These are phyloP conservation scores for Flaveria trinervia DNA, from an alignment of 129 eudicot genomes.

Conservation along the genomic window DNA sequence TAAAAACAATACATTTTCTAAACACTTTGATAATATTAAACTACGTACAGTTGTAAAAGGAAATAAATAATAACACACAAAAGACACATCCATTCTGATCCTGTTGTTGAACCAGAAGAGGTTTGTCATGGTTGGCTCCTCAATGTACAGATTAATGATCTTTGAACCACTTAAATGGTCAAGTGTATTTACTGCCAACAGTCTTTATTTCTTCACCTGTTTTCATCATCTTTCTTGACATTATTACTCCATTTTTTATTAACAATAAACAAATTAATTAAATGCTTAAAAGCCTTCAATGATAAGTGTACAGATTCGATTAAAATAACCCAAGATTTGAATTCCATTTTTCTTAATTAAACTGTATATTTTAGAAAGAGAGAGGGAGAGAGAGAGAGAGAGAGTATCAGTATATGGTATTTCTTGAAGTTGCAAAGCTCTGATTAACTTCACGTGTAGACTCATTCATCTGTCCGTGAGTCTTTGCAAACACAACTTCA, in stretches of 20 bases:
- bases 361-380: constrained; percentile 6
- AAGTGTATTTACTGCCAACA: constrained; percentile 25
- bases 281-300: constrained; percentile 17
- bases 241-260: constrained; percentile 2
- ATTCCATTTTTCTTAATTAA: constrained; percentile 22
- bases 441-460: constrained; percentile 46
- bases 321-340: constrained; percentile 19
- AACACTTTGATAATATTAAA: too few relatives aligned
- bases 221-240: constrained; percentile 4
- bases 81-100: constrained; percentile 31
- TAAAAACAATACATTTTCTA: too few relatives aligned
- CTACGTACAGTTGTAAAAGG: neutral
- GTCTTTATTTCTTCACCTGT: constrained; percentile 40
- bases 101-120: constrained; percentile 29
- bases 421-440: constrained; percentile 45
- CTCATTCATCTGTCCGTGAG: constrained; percentile 34
- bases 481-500: constrained; percentile 29
- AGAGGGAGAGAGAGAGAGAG: constrained; percentile 24
- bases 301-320: constrained; percentile 3
- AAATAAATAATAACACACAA: constrained; percentile 28
- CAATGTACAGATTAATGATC: constrained; percentile 27
- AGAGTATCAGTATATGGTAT: constrained; percentile 21
- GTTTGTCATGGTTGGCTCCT: constrained; percentile 43
- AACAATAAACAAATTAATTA: constrained; percentile 15
- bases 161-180: constrained; percentile 38